A percentile compares a stretch with the other conserved stretches of the same genome.
Conservation (phyloP, 306 rosid species). For the Gillenia trifoliata region DNA sequence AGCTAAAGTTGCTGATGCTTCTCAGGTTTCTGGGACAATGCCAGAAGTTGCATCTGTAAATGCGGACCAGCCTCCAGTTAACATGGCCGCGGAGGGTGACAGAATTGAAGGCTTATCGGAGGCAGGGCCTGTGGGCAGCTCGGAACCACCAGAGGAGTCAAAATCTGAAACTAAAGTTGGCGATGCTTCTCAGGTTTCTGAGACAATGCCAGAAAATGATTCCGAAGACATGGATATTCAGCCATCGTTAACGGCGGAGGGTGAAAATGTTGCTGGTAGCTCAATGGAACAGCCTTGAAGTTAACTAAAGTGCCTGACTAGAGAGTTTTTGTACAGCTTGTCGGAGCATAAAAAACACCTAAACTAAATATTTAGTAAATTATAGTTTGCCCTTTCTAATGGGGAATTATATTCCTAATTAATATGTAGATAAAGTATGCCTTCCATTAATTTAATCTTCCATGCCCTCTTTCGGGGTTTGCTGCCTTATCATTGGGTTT, state of each 20-base stretch:
- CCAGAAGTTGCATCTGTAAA: neutral
- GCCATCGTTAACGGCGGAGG: neutral
- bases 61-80: neutral
- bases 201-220: neutral
- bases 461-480: neutral
- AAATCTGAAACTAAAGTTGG: conserved; percentile 15
- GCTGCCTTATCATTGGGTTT: neutral
- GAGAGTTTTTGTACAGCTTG: conserved; percentile 17
- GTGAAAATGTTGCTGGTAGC: conserved; percentile 5
- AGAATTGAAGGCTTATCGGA: neutral
- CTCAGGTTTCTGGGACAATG: conserved; percentile 2
- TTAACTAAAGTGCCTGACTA: neutral
- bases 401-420: neutral
- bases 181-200: conserved; percentile 13
- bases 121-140: neutral
- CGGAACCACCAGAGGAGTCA: neutral
- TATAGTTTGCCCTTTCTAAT: neutral
- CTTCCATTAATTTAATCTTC: no score
- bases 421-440: neutral
- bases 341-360: neutral
- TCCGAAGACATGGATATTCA: conserved; percentile 3
- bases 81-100: neutral
- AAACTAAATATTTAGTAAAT: neutral
- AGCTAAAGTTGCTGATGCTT: conserved; percentile 15
- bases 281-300: conserved; percentile 8